Conservation (phyloP, 2,329 filamentous ascomycete genomes). For the Acarospora socialis region DNA sequence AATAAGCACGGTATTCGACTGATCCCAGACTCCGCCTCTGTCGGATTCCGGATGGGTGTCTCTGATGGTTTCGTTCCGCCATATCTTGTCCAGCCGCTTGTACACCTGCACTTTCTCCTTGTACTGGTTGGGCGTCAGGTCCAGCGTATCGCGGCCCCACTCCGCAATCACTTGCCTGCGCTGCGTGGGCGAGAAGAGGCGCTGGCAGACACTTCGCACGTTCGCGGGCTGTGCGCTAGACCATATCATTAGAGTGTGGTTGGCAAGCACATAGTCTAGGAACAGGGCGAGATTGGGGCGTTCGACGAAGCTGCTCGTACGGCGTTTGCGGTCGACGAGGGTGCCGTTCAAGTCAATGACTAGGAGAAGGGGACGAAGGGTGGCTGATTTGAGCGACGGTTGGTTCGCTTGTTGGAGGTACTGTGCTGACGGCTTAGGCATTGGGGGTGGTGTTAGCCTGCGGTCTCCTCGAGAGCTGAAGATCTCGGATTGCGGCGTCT, state of each 20-base stretch:
- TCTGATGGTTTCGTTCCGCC: conserved; percentile 39
- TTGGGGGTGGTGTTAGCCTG: conserved; percentile 25
- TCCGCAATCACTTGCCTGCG: conserved; percentile 46
- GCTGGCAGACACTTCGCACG: conserved; percentile 51
- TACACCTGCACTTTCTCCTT: conserved; percentile 66
- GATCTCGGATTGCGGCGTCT: no score
- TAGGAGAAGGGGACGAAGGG: conserved; percentile 55
- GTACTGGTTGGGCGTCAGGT: conserved; percentile 52
- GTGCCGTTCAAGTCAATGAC: conserved; percentile 92
- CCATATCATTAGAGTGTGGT: conserved; percentile 78
- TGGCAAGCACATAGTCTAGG: conserved; percentile 55
- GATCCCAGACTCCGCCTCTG: conserved; percentile 47
- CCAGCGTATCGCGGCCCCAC: conserved; percentile 68
- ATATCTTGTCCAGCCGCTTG: conserved; percentile 65
- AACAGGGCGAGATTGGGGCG: conserved; percentile 58
- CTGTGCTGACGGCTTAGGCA: conserved; percentile 43
- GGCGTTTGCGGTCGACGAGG: conserved; percentile 54
- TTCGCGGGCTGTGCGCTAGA: conserved; percentile 68
- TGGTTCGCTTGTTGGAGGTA: conserved; percentile 47
- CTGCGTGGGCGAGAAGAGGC: conserved; percentile 46
- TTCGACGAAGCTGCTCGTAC: conserved; percentile 32
- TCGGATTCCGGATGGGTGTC: conserved; percentile 28
- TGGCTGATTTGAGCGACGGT: conserved; percentile 27
- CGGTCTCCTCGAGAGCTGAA: no score
- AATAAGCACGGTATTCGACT: conserved; percentile 76